Evolutionary conservation across 192 early-diverging fungal species (phyloP), one percentile per base, ranked within the genome.

Genomic region (Backusella liffmaniae): DNA sequence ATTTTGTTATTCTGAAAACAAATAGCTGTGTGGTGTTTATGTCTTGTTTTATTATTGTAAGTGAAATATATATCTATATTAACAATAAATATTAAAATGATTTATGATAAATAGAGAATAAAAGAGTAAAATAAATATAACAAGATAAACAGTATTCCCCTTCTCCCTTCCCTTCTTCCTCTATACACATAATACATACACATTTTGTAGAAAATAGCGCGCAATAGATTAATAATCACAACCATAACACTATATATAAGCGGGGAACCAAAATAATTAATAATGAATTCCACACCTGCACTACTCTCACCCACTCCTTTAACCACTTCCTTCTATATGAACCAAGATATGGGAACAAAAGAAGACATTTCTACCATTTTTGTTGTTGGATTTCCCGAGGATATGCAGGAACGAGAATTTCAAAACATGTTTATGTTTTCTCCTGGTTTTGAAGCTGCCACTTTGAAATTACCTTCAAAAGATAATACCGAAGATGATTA

Each of bases 351-450:
- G 8, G 30, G 29, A 10, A 9, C 42, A 13, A 78, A 46, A 66
- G 95, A 99, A 75, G 98, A 99, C 70, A 97, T 99, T 76, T 96
- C 96, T 29, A 99, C 98, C 78, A 98, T 99, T 76, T 99, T 99
- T 89, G 96, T 98, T 15, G 97, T 98, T 53, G 98, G 98, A 5
- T 98, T 99, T 77, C 98, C 98, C 23, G 96, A 98, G 26, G 98
- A 99, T 84, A 97, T 98, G 95, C 91, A 91, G 80, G 98, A 99
- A 84, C 87, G 98, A 53, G 98, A 99, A 84, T 99, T 99, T 78
- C 97, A 97, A 79, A 98, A 97, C 85, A 98, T 98, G 96, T 99
- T 99, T 86, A 96, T 93, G 34, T 99, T 99, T 75, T 95, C 94
- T 26, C 88, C 94, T 44, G 98, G 97, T 13, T 99, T 99, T 73